A percentile compares a stretch with the other conserved stretches of the same genome.
Conservation (phyloP, 2,329 filamentous ascomycete genomes). For the Lasiodiplodia citricola region DNA sequence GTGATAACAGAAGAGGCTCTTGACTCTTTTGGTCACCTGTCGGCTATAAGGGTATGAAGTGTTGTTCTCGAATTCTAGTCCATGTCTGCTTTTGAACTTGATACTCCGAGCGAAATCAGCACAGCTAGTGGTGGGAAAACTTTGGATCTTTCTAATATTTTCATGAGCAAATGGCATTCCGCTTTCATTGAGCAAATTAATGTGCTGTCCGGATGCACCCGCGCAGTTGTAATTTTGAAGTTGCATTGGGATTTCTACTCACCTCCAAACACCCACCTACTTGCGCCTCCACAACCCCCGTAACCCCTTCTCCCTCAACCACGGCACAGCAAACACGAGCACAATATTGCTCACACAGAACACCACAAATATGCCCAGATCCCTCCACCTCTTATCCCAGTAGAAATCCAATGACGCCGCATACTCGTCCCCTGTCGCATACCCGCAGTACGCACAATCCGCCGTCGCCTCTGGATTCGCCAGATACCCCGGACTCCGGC, state of each 20-base stretch:
- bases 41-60: not conserved
- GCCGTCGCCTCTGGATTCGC: constrained; percentile 55
- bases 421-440: constrained; percentile 65
- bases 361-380: constrained; percentile 1
- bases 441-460: constrained; percentile 69
- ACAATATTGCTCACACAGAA: constrained; percentile 1
- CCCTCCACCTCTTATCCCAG: not conserved
- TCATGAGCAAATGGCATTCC: no score
- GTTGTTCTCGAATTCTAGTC: not conserved
- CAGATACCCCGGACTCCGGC: constrained; percentile 66
- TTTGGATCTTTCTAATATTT: no score
- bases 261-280: not conserved
- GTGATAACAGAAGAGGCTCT: not conserved
- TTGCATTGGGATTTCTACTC: no score
- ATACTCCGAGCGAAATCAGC: not conserved
- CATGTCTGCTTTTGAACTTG: not conserved
- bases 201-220: no score
- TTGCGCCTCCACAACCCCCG: not conserved
- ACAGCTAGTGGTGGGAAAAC: no score
- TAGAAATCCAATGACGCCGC: not conserved
- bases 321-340: not conserved
- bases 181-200: no score
- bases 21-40: not conserved
- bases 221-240: no score
- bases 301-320: not conserved